phyloP scores from a whole-genome alignment of 1,284 basidiomycete species.

The Boletus subluridellus region DNA sequence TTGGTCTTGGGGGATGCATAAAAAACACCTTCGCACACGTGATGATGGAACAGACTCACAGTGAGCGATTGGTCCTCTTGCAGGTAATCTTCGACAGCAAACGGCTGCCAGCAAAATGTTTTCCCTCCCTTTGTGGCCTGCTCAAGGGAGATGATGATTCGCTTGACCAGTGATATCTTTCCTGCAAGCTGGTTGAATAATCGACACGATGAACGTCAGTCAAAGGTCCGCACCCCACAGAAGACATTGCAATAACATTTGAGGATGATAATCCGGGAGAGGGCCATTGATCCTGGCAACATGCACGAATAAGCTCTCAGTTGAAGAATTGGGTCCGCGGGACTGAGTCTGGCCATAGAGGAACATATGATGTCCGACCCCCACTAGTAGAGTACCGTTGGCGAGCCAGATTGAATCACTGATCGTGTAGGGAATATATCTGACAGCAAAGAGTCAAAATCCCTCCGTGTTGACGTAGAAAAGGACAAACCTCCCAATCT shows the following conservation, averaged over 20 bases:
- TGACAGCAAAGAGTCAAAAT: constrained; percentile 29
- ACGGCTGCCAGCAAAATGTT: constrained; percentile 39
- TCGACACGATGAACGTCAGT: not conserved
- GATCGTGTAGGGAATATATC: constrained; percentile 74
- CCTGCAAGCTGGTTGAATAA: constrained; percentile 42
- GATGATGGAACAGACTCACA: constrained; percentile 12
- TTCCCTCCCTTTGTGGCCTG: constrained; percentile 34
- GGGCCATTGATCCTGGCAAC: constrained; percentile 82
- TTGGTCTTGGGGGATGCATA: constrained; percentile 20
- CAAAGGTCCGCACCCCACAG: constrained; percentile 68
- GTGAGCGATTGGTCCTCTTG: constrained; percentile 29
- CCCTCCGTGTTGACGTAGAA: not conserved
- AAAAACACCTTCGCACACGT: not conserved
- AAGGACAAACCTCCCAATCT: constrained; percentile 57
- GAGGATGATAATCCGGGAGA: constrained; percentile 84
- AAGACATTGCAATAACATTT: constrained; percentile 87
- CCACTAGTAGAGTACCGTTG: constrained; percentile 72
- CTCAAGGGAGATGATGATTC: constrained; percentile 68
- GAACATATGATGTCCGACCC: constrained; percentile 74
- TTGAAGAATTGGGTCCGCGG: constrained; percentile 24
- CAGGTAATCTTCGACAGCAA: constrained; percentile 58
- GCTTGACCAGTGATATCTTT: constrained; percentile 80
- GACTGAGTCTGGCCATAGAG: constrained; percentile 54
- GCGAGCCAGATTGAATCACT: constrained; percentile 86
- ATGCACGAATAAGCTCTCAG: constrained; percentile 70